phyloP scores from a whole-genome alignment of 2,329 filamentous ascomycete genomes.

The Clonostachys chloroleuca region DNA sequence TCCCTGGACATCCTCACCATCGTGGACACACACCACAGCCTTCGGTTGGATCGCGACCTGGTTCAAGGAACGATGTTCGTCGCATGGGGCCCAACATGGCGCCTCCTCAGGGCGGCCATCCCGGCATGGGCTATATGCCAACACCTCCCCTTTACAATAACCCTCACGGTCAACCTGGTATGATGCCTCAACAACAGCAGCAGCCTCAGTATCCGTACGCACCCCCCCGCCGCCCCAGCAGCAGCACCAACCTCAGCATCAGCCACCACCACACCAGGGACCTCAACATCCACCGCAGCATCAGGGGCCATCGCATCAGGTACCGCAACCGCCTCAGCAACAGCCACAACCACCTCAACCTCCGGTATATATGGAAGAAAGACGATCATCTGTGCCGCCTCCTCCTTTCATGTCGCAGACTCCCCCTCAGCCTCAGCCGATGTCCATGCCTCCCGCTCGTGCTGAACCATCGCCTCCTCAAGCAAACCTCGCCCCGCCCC shows the following conservation, averaged over 20 bases:
- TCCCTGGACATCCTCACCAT: conserved; percentile 49
- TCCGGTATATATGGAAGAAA: conserved; percentile 66
- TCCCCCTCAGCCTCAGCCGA: conserved; percentile 42
- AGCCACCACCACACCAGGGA: conserved; percentile 12
- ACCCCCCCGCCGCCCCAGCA: conserved; percentile 10
- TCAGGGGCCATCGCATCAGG: conserved; percentile 25
- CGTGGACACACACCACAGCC: conserved; percentile 82
- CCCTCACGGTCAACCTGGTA: conserved; percentile 29
- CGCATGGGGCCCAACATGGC: conserved; percentile 71
- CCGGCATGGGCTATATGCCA: conserved; percentile 76
- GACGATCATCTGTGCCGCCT: conserved; percentile 68
- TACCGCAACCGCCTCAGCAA: conserved; percentile 26
- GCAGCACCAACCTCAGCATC: conserved; percentile 22
- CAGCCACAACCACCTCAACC: conserved; percentile 38
- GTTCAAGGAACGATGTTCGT: conserved; percentile 76
- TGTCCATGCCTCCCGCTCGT: conserved; percentile 32
- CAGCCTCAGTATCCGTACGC: conserved; percentile 25
- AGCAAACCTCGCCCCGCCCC: conserved; percentile 45
- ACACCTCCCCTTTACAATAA: conserved; percentile 83
- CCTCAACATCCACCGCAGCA: conserved; percentile 21
- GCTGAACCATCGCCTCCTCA: conserved; percentile 58
- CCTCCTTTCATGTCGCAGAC: conserved; percentile 55
- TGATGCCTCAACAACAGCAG: conserved; percentile 32
- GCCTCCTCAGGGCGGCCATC: conserved; percentile 49
- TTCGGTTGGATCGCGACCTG: conserved; percentile 57